Percentiles rank a stretch among this genome's conserved stretches.
phyloP scores from a whole-genome alignment of 768 basidiomycete genomes.

The Candolleomyces eurysporus region DNA sequence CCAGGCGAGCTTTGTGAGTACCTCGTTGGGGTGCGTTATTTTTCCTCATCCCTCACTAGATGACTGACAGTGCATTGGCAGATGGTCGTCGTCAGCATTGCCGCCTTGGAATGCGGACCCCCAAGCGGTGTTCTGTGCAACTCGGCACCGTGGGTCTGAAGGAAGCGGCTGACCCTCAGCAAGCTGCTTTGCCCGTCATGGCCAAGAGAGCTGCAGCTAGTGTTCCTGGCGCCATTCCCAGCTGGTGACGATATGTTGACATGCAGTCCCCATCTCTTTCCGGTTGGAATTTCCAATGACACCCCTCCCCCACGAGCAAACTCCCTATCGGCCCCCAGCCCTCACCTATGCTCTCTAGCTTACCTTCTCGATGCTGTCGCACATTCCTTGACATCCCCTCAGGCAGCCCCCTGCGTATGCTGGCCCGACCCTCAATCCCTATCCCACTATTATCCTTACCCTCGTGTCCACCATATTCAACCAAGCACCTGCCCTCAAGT shows the following conservation, averaged over 20 bases:
- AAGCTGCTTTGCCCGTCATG: constrained; percentile 45
- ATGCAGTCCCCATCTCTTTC: constrained; percentile 22
- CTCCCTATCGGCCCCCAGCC: constrained; percentile 53
- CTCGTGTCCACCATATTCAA: constrained; percentile 81
- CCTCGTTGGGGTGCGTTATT: no score
- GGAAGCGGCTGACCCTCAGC: constrained; percentile 31
- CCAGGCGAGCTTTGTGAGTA: no score
- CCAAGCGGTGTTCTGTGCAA: constrained; percentile 67
- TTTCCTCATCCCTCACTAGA: no score
- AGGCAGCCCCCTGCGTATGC: constrained; percentile 60
- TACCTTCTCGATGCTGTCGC: constrained; percentile 72
- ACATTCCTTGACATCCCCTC: constrained; percentile 62
- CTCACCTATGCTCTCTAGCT: constrained; percentile 79
- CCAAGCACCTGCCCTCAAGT: constrained; percentile 57
- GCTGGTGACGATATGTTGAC: constrained; percentile 45
- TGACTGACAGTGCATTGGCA: no score
- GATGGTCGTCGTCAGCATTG: constrained; percentile 88
- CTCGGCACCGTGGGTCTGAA: constrained; percentile 49
- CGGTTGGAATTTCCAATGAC: constrained; percentile 22
- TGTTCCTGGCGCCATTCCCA: constrained; percentile 20
- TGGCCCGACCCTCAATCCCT: constrained; percentile 70
- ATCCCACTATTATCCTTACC: constrained; percentile 82
- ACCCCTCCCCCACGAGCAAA: constrained; percentile 27
- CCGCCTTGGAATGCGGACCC: constrained; percentile 84
- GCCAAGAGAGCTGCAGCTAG: constrained; percentile 43